Evolutionary conservation across 805 yeast genomes (phyloP).

Genomic region (Candida palmyrensis): DNA sequence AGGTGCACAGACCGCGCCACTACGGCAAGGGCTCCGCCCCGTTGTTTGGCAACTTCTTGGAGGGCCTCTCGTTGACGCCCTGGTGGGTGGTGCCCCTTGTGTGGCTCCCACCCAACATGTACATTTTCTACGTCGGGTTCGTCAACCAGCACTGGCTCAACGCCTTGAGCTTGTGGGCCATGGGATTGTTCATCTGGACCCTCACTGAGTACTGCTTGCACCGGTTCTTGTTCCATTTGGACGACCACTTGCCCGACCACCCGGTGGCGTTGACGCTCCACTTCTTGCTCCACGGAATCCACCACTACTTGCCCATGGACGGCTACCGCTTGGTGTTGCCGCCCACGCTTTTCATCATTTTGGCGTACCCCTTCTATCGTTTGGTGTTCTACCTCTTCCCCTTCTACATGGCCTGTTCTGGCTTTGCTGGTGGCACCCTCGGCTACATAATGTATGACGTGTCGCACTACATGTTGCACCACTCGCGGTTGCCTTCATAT

Average conservation of each 20-base stretch:
- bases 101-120: slow-evolving; percentile 82
- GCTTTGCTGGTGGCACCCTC: slow-evolving; percentile 92
- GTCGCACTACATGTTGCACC: slow-evolving; percentile 94
- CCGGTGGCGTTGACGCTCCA: slow-evolving; percentile 73
- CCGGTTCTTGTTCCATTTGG: slow-evolving; percentile 91
- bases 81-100: slow-evolving; percentile 89
- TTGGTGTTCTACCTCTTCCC: slow-evolving; percentile 76
- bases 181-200: slow-evolving; percentile 94
- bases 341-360: slow-evolving; percentile 70
- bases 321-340: slow-evolving; percentile 91
- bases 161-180: slow-evolving; percentile 54
- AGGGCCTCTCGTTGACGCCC: slow-evolving; percentile 85
- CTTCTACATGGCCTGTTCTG: slow-evolving; percentile 79
- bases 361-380: slow-evolving; percentile 77
- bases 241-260: slow-evolving; percentile 77
- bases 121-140: slow-evolving; percentile 56
- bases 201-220: slow-evolving; percentile 83
- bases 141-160: slow-evolving; percentile 39
- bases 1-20: slow-evolving; percentile 96
- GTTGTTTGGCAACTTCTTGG: slow-evolving; percentile 88
- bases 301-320: slow-evolving; percentile 98
- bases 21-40: slow-evolving; percentile 97
- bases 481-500: slow-evolving; percentile 70
- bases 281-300: slow-evolving; percentile 91
- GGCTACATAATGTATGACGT: slow-evolving; percentile 91